Evolutionary conservation across 768 basidiomycete species (phyloP).

Genomic region (Leccinellum rugosiceps): DNA sequence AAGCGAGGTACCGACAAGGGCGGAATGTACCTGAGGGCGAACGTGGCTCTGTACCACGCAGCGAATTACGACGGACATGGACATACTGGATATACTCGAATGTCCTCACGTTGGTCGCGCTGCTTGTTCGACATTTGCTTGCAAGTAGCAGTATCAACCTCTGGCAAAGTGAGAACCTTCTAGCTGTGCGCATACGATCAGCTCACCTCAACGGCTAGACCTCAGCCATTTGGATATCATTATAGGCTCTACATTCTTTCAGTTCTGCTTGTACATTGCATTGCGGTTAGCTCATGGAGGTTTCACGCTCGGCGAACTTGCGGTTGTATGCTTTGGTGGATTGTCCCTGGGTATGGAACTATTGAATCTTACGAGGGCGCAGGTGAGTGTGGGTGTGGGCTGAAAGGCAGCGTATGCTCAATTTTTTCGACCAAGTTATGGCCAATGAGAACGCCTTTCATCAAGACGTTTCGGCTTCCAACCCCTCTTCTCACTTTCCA

Average conservation of each 20-base stretch:
- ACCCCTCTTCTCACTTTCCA: constrained; percentile 92
- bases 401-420: constrained; percentile 1
- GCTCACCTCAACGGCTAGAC: constrained; percentile 44
- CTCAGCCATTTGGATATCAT: constrained; percentile 73
- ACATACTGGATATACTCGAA: constrained; percentile 66
- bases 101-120: constrained; percentile 45
- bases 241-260: constrained; percentile 77
- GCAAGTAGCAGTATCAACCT: constrained; percentile 43
- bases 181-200: not conserved
- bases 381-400: constrained; percentile 45
- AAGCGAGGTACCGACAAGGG: constrained; percentile 45
- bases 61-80: constrained; percentile 59
- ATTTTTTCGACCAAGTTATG: constrained; percentile 52
- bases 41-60: constrained; percentile 72
- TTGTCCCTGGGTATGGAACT: constrained; percentile 85
- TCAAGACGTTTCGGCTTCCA: constrained; percentile 90
- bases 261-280: constrained; percentile 86
- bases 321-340: constrained; percentile 84
- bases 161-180: constrained; percentile 63
- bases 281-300: constrained; percentile 90
- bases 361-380: constrained; percentile 76
- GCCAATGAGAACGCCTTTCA: constrained; percentile 75
- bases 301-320: constrained; percentile 93
- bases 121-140: constrained; percentile 50
- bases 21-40: constrained; percentile 57